Percentiles rank a stretch among this genome's conserved stretches.
Evolutionary conservation across 257 asterid species (phyloP).

Genomic region (Lavandula angustifolia): DNA sequence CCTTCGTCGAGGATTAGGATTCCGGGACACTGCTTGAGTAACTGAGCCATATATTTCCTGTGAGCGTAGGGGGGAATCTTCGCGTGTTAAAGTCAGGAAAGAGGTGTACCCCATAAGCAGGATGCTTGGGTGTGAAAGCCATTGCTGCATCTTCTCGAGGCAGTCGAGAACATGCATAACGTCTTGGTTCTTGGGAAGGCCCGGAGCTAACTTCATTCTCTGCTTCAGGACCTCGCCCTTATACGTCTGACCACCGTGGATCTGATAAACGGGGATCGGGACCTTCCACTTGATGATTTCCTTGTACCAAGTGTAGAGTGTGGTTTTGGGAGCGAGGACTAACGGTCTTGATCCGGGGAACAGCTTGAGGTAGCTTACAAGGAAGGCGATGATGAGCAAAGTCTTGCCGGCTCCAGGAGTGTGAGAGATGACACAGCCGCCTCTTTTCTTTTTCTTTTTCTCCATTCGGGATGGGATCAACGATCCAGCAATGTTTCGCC

Average conservation of each 20-base stretch:
- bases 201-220: conserved; percentile 70
- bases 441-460: conserved; percentile 57
- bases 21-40: conserved; percentile 88
- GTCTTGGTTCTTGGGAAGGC: conserved; percentile 86
- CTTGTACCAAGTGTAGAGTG: conserved; percentile 94
- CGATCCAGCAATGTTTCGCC: conserved; percentile 95
- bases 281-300: conserved; percentile 96
- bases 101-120: conserved; percentile 98
- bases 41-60: conserved; percentile 92
- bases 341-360: conserved; percentile 92
- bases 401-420: conserved; percentile 99
- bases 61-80: conserved; percentile 94
- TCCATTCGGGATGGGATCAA: conserved; percentile 75
- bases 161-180: conserved; percentile 99
- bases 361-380: conserved; percentile 84
- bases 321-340: conserved; percentile 95
- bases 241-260: conserved; percentile 97
- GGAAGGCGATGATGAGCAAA: conserved; percentile 81
- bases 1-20: conserved; percentile 91
- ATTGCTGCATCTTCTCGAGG: conserved; percentile 88
- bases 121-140: conserved; percentile 96
- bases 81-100: conserved; percentile 80
- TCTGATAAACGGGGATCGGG: conserved; percentile 92
- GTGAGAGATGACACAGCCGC: conserved; percentile 96
- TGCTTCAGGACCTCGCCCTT: conserved; percentile 93